Evolutionary conservation across 2,329 filamentous ascomycete genomes (phyloP), one percentile per base, ranked within the genome.

Genomic region (Hypoxylon sp.): DNA sequence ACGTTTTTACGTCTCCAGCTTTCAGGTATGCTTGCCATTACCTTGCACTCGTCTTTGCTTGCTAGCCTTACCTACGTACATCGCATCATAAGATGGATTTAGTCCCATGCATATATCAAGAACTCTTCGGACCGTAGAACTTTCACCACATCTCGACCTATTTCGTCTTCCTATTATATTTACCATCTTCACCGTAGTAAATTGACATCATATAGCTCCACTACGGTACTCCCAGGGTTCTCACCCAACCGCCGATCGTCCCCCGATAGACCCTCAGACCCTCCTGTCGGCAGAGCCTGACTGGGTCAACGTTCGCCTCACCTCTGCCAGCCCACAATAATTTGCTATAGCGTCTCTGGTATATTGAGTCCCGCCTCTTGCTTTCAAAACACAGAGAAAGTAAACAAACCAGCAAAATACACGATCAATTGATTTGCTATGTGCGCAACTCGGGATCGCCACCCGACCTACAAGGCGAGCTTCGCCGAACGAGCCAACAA

Each of bases 401-500:
- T 19, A 44, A 60, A 54, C 17, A 50, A 54, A 19, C 11, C 10
- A 39, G 37, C 39, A 57, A 59, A 54, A 31, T 55, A 37, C 48
- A 51, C 47, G 5, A 26, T 44, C 47, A 65, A 63, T 59, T 56
- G 50, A 60, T 64, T 65, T 67, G 70, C 68, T 51, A 78, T 78
- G 76, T 74, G 70, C 59, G 72, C 75, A 70, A 69, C 73, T 68
- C 72, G 73, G 69, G 71, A 75, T 35, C 75, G 78, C 54, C 83
- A 86, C 74, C 79, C 83, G 8, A 85, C 84, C 52, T 78, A 88
- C 70, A 83, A 82, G 80, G 81, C 81, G 76, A 84, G 85, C 62
- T 90, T 85, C 77, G 82, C 82, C 78, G 81, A 82, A 67, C 82
- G 88, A 73, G 84, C 86, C 39, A 80, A 83, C 70, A 80, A 82